Conservation (phyloP, 1,139 yeast genomes). For the Geotrichum phurueaensis region DNA sequence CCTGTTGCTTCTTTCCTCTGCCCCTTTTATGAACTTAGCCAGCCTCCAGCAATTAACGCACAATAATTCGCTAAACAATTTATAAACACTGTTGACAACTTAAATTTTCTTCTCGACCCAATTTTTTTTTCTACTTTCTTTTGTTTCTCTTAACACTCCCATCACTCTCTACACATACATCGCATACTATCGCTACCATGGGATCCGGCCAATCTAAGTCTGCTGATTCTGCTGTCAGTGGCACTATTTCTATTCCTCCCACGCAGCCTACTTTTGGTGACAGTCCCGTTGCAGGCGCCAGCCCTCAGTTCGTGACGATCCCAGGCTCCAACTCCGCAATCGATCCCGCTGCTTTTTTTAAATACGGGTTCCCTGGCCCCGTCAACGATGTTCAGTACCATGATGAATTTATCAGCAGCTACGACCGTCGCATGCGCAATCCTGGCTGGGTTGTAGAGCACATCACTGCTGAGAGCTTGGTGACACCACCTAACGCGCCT, state of each 20-base stretch:
- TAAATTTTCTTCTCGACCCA: neutral
- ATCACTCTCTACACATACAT: neutral
- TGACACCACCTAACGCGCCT: conserved; percentile 33
- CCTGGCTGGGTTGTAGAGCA: conserved; percentile 95
- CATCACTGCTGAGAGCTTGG: conserved; percentile 67
- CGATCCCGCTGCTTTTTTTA: conserved; percentile 45
- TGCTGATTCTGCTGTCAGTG: neutral
- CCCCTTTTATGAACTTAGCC: neutral
- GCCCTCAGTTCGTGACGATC: neutral
- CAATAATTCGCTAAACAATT: neutral
- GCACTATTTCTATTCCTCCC: neutral
- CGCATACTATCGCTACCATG: neutral
- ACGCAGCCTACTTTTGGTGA: neutral
- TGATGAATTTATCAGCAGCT: conserved; percentile 76
- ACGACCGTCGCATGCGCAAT: conserved; percentile 75
- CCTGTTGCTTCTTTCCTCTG: neutral
- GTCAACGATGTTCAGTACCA: conserved; percentile 72
- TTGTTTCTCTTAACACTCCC: neutral
- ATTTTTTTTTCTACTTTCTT: neutral
- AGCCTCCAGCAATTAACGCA: neutral
- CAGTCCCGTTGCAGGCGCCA: neutral
- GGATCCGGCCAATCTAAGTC: conserved; percentile 16
- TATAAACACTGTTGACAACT: neutral
- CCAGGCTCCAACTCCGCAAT: neutral
- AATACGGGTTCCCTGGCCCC: conserved; percentile 94